phyloP scores from a whole-genome alignment of 176 grass and related monocot species.

The Panicum miliaceum region DNA sequence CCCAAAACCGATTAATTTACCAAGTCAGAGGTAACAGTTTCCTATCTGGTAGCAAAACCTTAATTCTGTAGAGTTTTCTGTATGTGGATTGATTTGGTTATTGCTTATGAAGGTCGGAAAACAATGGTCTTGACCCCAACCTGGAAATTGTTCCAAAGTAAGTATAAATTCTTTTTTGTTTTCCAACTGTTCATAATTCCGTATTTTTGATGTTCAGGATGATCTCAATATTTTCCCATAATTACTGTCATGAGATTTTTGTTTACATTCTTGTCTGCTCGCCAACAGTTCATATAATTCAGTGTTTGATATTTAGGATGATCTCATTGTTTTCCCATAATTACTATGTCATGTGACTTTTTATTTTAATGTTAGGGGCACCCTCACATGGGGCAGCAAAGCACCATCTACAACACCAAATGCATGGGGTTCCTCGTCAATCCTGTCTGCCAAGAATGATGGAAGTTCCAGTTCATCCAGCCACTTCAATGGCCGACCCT shows the following conservation, averaged over 20 bases:
- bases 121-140: slow-evolving; percentile 90
- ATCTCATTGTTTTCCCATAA: slow-evolving; percentile 33
- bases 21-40: slow-evolving; percentile 83
- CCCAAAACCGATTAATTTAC: slow-evolving; percentile 96
- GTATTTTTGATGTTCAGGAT: slow-evolving; percentile 1
- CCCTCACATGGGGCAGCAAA: slow-evolving; percentile 89
- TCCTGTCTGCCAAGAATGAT: slow-evolving; percentile 83
- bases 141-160: slow-evolving; percentile 99
- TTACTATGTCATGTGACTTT: slow-evolving; percentile 26
- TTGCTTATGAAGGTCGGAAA: slow-evolving; percentile 89
- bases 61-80: slow-evolving; percentile 1
- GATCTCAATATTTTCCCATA: slow-evolving; percentile 31
- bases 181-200: neutral
- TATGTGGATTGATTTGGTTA: slow-evolving; percentile 44
- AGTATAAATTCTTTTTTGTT: slow-evolving; percentile 42
- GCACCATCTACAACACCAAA: slow-evolving; percentile 67
- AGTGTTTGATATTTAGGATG: slow-evolving; percentile 5
- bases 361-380: slow-evolving; percentile 65
- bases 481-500: slow-evolving; percentile 67
- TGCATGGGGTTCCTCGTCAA: slow-evolving; percentile 79
- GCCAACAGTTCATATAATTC: neutral
- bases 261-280: slow-evolving; percentile 22
- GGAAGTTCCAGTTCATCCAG: slow-evolving; percentile 62
- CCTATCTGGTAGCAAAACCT: slow-evolving; percentile 2
- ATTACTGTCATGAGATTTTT: slow-evolving; percentile 35